Conservation (phyloP, 495 filamentous ascomycete genomes). For the Cercophora scortea region DNA sequence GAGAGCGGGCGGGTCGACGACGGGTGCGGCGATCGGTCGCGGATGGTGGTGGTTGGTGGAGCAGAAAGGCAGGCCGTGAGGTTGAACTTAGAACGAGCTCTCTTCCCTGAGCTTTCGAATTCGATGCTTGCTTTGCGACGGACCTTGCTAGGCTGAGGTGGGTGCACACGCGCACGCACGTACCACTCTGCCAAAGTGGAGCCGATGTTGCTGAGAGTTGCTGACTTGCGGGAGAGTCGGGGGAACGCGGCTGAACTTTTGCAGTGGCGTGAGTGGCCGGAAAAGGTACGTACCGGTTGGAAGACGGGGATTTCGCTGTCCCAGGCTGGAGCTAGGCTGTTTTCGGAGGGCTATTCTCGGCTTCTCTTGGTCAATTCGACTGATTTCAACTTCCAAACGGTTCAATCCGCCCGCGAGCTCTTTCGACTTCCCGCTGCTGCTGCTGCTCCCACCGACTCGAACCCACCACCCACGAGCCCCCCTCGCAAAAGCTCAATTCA, state of each 20-base stretch:
- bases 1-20: too few species aligned
- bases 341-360: conserved; percentile 30
- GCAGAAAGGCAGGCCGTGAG: too few species aligned
- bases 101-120: neutral
- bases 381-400: conserved; percentile 20
- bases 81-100: too few species aligned
- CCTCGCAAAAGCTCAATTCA: conserved; percentile 25
- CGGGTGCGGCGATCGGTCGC: too few species aligned
- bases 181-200: too few species aligned
- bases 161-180: neutral
- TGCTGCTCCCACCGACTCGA: conserved; percentile 19
- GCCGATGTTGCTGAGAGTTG: too few species aligned
- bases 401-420: conserved; percentile 11
- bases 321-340: conserved; percentile 19
- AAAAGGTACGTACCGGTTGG: neutral
- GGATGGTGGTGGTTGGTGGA: too few species aligned
- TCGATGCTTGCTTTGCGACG: neutral
- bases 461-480: conserved; percentile 9
- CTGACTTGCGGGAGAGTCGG: too few species aligned
- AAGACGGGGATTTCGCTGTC: neutral
- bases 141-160: neutral
- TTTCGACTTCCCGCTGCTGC: neutral
- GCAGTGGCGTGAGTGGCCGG: too few species aligned
- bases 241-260: conserved; percentile 5
- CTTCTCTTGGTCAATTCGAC: conserved; percentile 14